phyloP scores from a whole-genome alignment of 306 rosid species.

The Cucurbita pepo region DNA sequence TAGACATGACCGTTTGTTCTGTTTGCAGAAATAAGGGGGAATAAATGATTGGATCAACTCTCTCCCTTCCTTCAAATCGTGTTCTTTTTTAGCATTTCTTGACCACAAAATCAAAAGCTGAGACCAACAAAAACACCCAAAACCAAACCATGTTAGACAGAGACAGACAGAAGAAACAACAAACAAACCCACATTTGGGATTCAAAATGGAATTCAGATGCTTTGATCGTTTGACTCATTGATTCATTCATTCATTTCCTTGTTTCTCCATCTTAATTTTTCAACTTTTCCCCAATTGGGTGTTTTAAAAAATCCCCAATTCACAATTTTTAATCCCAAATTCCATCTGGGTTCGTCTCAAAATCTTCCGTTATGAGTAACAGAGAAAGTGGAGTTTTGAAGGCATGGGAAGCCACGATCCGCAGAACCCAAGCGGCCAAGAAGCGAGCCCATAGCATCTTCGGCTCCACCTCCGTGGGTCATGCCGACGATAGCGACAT shows the following conservation, averaged over 20 bases:
- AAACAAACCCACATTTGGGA: neutral
- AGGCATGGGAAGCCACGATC: constrained; percentile 93
- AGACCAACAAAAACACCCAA: neutral
- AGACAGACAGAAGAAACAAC: neutral
- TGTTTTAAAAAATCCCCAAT: neutral
- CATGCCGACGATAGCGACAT: constrained; percentile 10
- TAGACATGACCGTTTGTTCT: constrained; percentile 11
- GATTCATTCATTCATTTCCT: neutral
- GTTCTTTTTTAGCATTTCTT: constrained; percentile 12
- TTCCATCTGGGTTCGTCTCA: neutral
- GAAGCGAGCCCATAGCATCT: constrained; percentile 68
- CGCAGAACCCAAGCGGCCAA: constrained; percentile 73
- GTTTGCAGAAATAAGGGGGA: neutral
- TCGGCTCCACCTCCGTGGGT: constrained; percentile 30
- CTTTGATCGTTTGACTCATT: constrained; percentile 3
- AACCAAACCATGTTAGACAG: neutral
- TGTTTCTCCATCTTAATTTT: constrained; percentile 6
- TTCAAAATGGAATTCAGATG: constrained; percentile 2
- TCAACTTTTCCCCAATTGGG: neutral
- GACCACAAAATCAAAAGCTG: constrained; percentile 1
- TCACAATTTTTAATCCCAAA: neutral
- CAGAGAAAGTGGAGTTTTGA: constrained; percentile 52
- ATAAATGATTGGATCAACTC: constrained; percentile 1
- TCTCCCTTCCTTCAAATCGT: constrained; percentile 14
- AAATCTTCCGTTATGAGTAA: constrained; percentile 34